Evolutionary conservation across 2,329 filamentous ascomycete species (phyloP), one percentile per base, ranked within the genome.

Genomic region (Diaporthe longicolla): DNA sequence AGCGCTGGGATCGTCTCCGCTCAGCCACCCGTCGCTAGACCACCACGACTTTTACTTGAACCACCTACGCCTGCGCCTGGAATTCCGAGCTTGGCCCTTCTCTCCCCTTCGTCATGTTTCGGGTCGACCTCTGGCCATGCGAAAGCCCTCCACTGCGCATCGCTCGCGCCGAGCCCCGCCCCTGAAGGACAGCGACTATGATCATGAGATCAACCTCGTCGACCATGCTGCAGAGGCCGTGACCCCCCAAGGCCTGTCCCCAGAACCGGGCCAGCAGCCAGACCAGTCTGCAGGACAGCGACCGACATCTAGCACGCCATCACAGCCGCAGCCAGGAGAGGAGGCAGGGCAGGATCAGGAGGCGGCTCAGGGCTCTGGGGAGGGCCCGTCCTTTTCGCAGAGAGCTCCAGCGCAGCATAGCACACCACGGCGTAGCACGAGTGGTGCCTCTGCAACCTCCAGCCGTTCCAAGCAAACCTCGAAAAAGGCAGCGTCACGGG

Each of bases 161-260:
- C 87, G 85, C 77, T 90, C 88, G 76, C 90, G 90, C 79, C 89
- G 90, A 79, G 88, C 85, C 50, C 80, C 85, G 69, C 84, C 85
- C 72, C 84, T 91, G 73, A 87, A 88, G 81, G 89, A 91, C 76
- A 85, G 83, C 80, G 90, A 93, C 77, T 93, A 92, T 79, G 91
- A 93, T 78, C 93, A 94, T 82, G 91, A 92, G 81, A 95, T 95
- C 79, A 84, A 81, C 77, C 89, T 95, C 50, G 86, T 94, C 77
- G 92, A 94, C 81, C 84, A 86, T 72, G 85, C 79, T 76, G 80
- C 75, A 45, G 73, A 69, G 37, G 70, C 73, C 61, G 19, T 54
- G n/a, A 71, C 58, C 21, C 54, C 75, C 11, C 73, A 70, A 50
- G 29, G 59, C 37, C 66, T 50, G 58, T 72, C 48, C 35, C 65